A percentile compares a stretch with the other conserved stretches of the same genome.
phyloP scores from a whole-genome alignment of 352 stramenopile genomes.

The Aphanomyces stellatus region DNA sequence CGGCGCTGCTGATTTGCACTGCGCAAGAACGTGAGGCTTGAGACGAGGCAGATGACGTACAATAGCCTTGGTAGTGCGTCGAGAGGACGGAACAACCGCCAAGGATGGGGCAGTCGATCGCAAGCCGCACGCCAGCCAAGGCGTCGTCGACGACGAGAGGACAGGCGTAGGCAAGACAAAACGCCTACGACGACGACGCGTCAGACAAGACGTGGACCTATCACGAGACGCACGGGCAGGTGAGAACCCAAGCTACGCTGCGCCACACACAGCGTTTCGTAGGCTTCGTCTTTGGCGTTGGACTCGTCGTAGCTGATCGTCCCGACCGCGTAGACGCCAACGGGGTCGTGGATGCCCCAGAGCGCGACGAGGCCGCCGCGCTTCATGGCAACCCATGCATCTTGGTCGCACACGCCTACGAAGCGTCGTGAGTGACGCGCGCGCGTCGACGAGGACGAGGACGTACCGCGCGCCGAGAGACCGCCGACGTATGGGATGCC shows the following conservation, averaged over 20 bases:
- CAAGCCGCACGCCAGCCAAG: conserved; percentile 73
- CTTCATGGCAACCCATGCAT: conserved; percentile 82
- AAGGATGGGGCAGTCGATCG: conserved; percentile 70
- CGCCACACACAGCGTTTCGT: conserved; percentile 56
- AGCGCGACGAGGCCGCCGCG: conserved; percentile 72
- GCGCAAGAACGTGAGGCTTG: no score
- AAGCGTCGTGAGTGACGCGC: background rate
- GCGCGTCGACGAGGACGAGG: background rate
- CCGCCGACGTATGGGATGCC: conserved; percentile 78
- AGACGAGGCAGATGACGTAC: conserved; percentile 6
- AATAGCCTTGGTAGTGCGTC: conserved; percentile 32
- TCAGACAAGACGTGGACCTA: background rate
- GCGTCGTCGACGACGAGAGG: conserved; percentile 75
- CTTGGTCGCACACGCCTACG: conserved; percentile 75
- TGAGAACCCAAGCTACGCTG: background rate
- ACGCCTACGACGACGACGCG: conserved; percentile 23
- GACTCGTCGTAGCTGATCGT: conserved; percentile 74
- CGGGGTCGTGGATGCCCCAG: conserved; percentile 78
- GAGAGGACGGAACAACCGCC: conserved; percentile 78
- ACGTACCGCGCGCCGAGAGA: conserved; percentile 47
- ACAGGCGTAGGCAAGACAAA: conserved; percentile 72
- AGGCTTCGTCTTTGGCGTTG: conserved; percentile 68
- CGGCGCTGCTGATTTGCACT: conserved; percentile 82
- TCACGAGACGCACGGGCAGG: background rate
- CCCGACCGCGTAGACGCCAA: conserved; percentile 73